These are phyloP conservation scores for Colletotrichum sp. DNA, from an alignment of 2,329 filamentous ascomycete genomes.

Conservation along the genomic window DNA sequence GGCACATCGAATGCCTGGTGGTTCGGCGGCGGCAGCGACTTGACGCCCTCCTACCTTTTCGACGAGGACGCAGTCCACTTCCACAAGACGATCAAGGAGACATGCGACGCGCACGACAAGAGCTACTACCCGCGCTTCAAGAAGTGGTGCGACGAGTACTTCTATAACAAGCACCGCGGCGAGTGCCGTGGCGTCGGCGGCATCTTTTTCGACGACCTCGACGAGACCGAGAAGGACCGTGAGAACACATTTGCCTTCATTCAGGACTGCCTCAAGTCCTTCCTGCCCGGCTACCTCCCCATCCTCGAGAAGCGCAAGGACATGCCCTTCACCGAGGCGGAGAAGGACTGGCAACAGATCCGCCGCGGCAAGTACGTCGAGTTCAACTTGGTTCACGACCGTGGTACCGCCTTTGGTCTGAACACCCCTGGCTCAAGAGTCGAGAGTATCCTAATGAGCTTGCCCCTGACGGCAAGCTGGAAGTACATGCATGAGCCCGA, in stretches of 20 bases:
- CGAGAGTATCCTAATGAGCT: slow-evolving; percentile 97
- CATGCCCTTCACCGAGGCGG: slow-evolving; percentile 83
- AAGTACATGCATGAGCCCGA: slow-evolving; percentile 92
- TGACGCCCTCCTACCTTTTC: slow-evolving; percentile 93
- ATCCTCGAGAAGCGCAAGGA: slow-evolving; percentile 90
- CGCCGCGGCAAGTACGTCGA: slow-evolving; percentile 95
- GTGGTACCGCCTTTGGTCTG: slow-evolving; percentile 91
- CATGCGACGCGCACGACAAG: slow-evolving; percentile 92
- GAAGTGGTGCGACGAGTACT: slow-evolving; percentile 98
- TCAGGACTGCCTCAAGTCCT: slow-evolving; percentile 83
- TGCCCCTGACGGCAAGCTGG: slow-evolving; percentile 93
- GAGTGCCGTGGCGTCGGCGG: slow-evolving; percentile 90
- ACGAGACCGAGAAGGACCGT: slow-evolving; percentile 83
- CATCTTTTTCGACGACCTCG: slow-evolving; percentile 98
- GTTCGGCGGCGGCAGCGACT: slow-evolving; percentile 94
- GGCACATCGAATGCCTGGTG: slow-evolving; percentile 90
- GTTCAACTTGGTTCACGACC: slow-evolving; percentile 97
- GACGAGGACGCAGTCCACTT: slow-evolving; percentile 98
- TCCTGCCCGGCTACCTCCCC: slow-evolving; percentile 88
- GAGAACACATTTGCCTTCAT: slow-evolving; percentile 91
- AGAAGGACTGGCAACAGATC: slow-evolving; percentile 97
- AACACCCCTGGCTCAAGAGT: slow-evolving; percentile 91
- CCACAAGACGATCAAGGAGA: slow-evolving; percentile 90
- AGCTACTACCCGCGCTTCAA: slow-evolving; percentile 95
- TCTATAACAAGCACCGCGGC: slow-evolving; percentile 88